Base-by-base conservation (phyloP, 1,284 basidiomycete species). In the Apiotrichum gracile region DNA sequence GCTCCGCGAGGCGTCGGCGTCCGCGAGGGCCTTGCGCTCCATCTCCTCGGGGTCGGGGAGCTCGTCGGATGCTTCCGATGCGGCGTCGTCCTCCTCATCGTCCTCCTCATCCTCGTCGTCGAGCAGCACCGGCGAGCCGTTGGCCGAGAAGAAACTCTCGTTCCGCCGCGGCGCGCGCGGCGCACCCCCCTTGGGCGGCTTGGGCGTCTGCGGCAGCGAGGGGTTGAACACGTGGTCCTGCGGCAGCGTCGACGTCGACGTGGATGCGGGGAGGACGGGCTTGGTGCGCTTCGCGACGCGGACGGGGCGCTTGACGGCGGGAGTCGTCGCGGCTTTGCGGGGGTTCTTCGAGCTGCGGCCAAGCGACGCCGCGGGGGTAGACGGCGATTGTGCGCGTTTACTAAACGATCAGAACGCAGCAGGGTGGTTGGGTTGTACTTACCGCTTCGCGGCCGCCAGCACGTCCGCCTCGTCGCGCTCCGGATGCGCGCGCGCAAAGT, bases 141-240 rank as follows among this genome's bases (percentile, higher is more conserved):
- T 67, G 44, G 59, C 47, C 21, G 66, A 65, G 49, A 68, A 49
- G 52, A 68, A 51, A 21, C 63, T 59, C 47, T 73, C 71, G 59
- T 62, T 60, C 3, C 60, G 61, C 13, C 58, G 60, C 34, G 63
- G 52, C 47, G 50, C 58, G 39, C 68, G 65, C 10, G 67, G 62
- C n/a, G n/a, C n/a, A n/a, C n/a, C n/a, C n/a, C n/a, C n/a, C n/a
- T n/a, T n/a, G n/a, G n/a, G n/a, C 17, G 51, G 61, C 24, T 52
- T 52, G 1, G 74, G 70, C 6, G 72, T 74, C 19, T 68, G 59
- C 17, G 67, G 73, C 22, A 71, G 63, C 14, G 47, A 42, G 1
- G 67, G 72, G 57, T 67, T 69, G 59, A 71, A 75, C 29, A 69
- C 58, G 57, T 71, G 66, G 51, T 70, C 60, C 53, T 73, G 71